Evolutionary conservation across 1,139 yeast species (phyloP).

Genomic region (Candida frijolesensis): DNA sequence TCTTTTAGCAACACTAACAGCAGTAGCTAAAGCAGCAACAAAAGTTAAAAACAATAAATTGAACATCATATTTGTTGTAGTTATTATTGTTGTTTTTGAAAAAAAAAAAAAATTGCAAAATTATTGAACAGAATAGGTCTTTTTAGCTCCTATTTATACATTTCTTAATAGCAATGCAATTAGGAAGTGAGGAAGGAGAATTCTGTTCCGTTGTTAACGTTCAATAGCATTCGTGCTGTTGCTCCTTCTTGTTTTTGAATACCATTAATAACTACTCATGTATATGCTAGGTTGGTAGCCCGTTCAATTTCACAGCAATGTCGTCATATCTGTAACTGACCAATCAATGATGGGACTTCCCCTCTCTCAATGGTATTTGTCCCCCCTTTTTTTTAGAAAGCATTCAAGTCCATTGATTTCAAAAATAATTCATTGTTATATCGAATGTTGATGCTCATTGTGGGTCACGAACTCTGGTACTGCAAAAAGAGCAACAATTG

Average conservation of each 20-base stretch:
- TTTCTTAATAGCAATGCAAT: no score
- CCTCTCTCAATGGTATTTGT: no score
- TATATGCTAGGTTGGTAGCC: no score
- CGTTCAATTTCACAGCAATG: not conserved
- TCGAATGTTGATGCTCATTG: not conserved
- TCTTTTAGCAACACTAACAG: constrained; percentile 2
- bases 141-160: not conserved
- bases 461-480: not conserved
- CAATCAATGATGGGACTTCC: not conserved
- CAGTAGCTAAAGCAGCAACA: not conserved
- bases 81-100: not conserved
- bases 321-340: not conserved
- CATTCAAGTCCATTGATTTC: not conserved
- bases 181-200: no score
- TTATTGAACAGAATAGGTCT: not conserved
- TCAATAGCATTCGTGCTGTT: no score
- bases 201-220: no score
- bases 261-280: no score
- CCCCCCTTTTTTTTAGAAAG: not conserved
- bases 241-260: no score
- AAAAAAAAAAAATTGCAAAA: not conserved
- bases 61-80: constrained; percentile 1
- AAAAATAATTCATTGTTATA: not conserved
- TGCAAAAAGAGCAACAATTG: not conserved
- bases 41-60: not conserved